phyloP scores from a whole-genome alignment of 306 rosid species.

The Castanospermum australe region DNA sequence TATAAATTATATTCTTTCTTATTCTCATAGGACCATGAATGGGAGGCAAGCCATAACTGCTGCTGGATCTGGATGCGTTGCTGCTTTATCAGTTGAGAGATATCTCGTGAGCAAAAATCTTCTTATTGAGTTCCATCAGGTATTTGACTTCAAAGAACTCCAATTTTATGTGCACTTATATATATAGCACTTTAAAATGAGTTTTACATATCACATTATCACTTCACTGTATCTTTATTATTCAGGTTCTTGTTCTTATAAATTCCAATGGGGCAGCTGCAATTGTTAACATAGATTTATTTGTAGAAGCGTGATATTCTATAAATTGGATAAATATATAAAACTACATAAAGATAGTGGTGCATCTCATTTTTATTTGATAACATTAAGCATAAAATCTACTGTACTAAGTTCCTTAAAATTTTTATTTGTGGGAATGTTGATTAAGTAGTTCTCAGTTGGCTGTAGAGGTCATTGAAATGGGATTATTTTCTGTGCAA shows the following conservation, averaged over 20 bases:
- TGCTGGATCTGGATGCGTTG: slow-evolving; percentile 76
- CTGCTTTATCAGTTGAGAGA: slow-evolving; percentile 77
- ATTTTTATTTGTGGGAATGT: background rate
- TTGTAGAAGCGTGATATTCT: background rate
- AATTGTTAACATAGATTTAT: background rate
- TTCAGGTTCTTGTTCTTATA: background rate
- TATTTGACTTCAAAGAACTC: slow-evolving; percentile 12
- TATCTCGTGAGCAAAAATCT: slow-evolving; percentile 62
- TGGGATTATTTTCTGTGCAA: background rate
- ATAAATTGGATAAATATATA: background rate
- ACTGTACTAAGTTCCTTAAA: background rate
- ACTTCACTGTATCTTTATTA: background rate
- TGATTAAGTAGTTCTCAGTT: background rate
- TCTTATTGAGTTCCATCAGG: slow-evolving; percentile 78
- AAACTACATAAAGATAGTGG: background rate
- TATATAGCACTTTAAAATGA: background rate
- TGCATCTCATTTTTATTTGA: background rate
- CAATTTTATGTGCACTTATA: background rate
- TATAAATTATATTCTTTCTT: background rate
- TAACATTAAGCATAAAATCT: no score
- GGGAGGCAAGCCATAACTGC: slow-evolving; percentile 85
- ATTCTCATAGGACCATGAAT: slow-evolving; percentile 56
- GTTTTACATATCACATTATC: background rate
- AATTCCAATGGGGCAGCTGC: background rate
- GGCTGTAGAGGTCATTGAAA: background rate